These are phyloP conservation scores for Claviceps monticola DNA, from an alignment of 2,329 filamentous ascomycete genomes.

Conservation along the genomic window DNA sequence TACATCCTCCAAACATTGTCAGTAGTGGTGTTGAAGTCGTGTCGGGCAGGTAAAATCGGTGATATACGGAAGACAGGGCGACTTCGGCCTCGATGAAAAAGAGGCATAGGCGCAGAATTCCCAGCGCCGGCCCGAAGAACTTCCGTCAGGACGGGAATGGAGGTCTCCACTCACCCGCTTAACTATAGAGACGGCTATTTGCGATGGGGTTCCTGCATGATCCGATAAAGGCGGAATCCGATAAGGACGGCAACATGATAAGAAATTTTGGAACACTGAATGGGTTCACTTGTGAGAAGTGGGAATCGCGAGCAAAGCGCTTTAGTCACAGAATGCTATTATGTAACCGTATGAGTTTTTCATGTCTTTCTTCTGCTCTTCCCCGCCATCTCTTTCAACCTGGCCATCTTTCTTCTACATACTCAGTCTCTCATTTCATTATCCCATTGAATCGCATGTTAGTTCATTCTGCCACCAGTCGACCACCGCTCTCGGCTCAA, in stretches of 20 bases:
- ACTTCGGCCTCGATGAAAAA: constrained; percentile 7
- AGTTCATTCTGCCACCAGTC: neutral
- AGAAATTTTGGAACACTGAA: neutral
- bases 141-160: constrained; percentile 7
- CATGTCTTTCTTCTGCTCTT: neutral
- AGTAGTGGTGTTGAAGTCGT: neutral
- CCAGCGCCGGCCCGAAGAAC: constrained; percentile 10
- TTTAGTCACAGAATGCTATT: neutral
- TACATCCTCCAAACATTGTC: constrained; percentile 25
- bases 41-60: neutral
- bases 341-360: neutral
- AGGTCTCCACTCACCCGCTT: no score
- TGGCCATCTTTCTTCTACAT: neutral
- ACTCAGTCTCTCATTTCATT: neutral
- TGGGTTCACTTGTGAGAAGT: neutral
- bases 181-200: no score
- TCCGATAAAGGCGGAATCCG: constrained; percentile 3
- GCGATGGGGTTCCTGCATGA: neutral
- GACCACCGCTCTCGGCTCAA: no score
- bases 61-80: constrained; percentile 11
- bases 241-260: neutral
- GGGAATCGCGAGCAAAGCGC: neutral
- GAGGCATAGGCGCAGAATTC: neutral
- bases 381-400: neutral
- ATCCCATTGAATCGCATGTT: neutral